Percentiles rank a stretch among this genome's conserved stretches.
phyloP scores from a whole-genome alignment of 2,329 filamentous ascomycete species.

The Cyclaneusma minus region DNA sequence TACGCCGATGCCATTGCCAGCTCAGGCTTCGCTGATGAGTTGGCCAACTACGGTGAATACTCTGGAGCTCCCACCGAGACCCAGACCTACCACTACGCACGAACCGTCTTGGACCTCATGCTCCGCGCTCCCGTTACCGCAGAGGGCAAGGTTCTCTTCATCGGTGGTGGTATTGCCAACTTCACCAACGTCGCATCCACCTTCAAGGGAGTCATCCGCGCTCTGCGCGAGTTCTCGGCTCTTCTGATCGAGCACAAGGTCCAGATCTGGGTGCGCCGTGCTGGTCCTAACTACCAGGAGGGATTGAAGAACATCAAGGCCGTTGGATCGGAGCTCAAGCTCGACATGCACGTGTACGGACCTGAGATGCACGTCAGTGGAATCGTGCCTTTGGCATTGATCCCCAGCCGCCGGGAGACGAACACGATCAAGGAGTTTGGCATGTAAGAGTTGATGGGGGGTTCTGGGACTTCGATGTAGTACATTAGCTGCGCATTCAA shows the following conservation, averaged over 20 bases:
- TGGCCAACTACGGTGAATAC: constrained; percentile 99
- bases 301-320: constrained; percentile 99
- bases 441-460: not conserved
- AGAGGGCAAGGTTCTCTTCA: constrained; percentile 97
- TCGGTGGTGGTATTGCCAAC: constrained; percentile 99
- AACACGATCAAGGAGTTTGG: constrained; percentile 43
- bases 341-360: constrained; percentile 85
- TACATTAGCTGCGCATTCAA: too few species aligned
- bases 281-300: constrained; percentile 98
- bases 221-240: constrained; percentile 76
- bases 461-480: too few species aligned
- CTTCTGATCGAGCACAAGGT: constrained; percentile 90
- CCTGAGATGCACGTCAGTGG: constrained; percentile 82
- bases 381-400: constrained; percentile 83
- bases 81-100: constrained; percentile 97
- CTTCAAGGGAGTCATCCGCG: constrained; percentile 99
- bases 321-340: constrained; percentile 81
- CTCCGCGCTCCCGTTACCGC: constrained; percentile 72
- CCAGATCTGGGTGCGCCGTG: constrained; percentile 84
- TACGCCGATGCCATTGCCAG: constrained; percentile 98
- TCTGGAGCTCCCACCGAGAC: constrained; percentile 97
- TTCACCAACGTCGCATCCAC: constrained; percentile 99
- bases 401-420: constrained; percentile 48
- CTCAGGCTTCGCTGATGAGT: constrained; percentile 83
- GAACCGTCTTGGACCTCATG: constrained; percentile 94